These are phyloP conservation scores for Penicillium diatomitis DNA, from an alignment of 495 filamentous ascomycete genomes.

Conservation along the genomic window DNA sequence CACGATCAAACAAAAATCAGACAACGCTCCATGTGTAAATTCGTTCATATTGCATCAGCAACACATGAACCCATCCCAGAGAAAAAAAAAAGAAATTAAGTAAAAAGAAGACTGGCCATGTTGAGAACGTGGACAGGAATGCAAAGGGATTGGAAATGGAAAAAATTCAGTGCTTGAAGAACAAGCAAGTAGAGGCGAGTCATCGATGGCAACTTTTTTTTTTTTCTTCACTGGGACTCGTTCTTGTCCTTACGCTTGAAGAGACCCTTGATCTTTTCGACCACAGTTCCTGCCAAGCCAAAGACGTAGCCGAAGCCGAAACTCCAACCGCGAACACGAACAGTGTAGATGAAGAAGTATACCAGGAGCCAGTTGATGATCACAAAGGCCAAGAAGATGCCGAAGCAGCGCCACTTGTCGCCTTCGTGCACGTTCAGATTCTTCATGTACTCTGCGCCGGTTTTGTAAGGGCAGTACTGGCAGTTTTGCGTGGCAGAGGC, in stretches of 20 bases:
- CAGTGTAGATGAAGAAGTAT: conserved; percentile 79
- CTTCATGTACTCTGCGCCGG: conserved; percentile 57
- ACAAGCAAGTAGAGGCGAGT: neutral
- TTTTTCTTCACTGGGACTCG: conserved; percentile 4
- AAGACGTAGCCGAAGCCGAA: conserved; percentile 61
- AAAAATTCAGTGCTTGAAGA: neutral
- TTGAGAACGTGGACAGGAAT: neutral
- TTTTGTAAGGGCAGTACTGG: conserved; percentile 64
- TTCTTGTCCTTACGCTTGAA: conserved; percentile 24
- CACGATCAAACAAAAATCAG: too few relatives aligned
- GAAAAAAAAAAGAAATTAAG: neutral
- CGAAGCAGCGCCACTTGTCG: conserved; percentile 68
- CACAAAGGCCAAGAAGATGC: conserved; percentile 69
- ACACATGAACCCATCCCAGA: neutral
- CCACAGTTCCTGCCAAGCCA: conserved; percentile 36
- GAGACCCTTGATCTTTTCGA: conserved; percentile 31
- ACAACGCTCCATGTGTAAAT: neutral
- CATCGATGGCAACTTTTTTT: neutral
- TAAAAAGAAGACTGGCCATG: conserved; percentile 1
- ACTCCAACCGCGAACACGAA: conserved; percentile 61
- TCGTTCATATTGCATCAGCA: neutral
- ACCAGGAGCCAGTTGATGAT: conserved; percentile 70
- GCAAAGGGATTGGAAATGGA: conserved; percentile 17
- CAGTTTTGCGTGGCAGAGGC: conserved; percentile 48
- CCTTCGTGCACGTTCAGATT: conserved; percentile 55